A percentile compares a stretch with the other conserved stretches of the same genome.
These are phyloP conservation scores for Barnettozyma hawaiiensis DNA, from an alignment of 1,139 yeast genomes.

Conservation along the genomic window DNA sequence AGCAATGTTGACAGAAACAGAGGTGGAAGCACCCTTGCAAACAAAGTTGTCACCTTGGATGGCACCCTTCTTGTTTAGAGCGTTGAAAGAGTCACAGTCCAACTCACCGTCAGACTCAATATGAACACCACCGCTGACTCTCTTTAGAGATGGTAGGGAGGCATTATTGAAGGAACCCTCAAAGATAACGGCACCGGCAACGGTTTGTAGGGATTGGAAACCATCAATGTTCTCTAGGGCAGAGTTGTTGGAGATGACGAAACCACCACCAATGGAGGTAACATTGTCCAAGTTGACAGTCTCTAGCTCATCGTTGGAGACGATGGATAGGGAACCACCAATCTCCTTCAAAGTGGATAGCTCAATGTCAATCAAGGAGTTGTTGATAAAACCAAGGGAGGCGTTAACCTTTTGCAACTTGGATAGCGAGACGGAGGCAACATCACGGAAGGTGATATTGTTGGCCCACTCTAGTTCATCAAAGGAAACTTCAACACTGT, in stretches of 20 bases:
- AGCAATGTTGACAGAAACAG: constrained; percentile 45
- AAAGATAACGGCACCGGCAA: constrained; percentile 84
- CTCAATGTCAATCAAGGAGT: constrained; percentile 51
- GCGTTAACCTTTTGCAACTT: constrained; percentile 69
- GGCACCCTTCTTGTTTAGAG: constrained; percentile 62
- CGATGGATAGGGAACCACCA: constrained; percentile 79
- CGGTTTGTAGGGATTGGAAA: constrained; percentile 64
- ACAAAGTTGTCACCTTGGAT: constrained; percentile 85
- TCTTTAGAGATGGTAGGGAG: constrained; percentile 60
- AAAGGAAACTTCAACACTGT: constrained; percentile 60
- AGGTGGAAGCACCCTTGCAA: constrained; percentile 67
- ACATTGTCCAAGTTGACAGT: constrained; percentile 66
- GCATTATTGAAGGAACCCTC: constrained; percentile 79
- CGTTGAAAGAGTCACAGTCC: constrained; percentile 73
- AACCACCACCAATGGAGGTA: constrained; percentile 78
- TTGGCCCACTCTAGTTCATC: constrained; percentile 75
- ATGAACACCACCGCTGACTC: constrained; percentile 89
- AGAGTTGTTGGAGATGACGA: constrained; percentile 80
- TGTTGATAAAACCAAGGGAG: constrained; percentile 72
- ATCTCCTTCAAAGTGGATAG: constrained; percentile 51
- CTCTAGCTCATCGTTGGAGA: constrained; percentile 66
- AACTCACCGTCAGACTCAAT: constrained; percentile 67
- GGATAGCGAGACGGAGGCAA: constrained; percentile 64
- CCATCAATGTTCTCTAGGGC: constrained; percentile 59
- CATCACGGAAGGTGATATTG: constrained; percentile 77